Conservation (phyloP, 1,284 basidiomycete species). For the Mycena citricolor region DNA sequence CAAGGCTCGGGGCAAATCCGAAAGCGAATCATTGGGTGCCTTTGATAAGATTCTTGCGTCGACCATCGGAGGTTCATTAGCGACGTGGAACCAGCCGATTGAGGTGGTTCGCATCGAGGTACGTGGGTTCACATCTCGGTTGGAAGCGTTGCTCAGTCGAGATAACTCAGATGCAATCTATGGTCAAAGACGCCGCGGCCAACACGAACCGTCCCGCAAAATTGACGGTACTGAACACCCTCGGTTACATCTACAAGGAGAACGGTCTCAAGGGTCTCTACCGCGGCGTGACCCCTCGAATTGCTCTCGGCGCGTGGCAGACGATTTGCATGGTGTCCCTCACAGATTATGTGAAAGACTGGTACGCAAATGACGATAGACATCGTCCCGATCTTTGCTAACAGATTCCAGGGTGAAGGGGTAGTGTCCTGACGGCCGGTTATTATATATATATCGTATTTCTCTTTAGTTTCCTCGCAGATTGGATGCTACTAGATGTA, state of each 20-base stretch:
- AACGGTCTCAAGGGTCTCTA: constrained; percentile 97
- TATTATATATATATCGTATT: constrained; percentile 16
- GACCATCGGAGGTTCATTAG: constrained; percentile 92
- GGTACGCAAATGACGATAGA: constrained; percentile 51
- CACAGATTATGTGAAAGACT: constrained; percentile 90
- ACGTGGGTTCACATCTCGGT: constrained; percentile 19
- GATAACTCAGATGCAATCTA: constrained; percentile 94
- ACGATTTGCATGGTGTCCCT: constrained; percentile 98
- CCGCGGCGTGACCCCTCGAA: constrained; percentile 95
- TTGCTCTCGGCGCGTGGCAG: constrained; percentile 96
- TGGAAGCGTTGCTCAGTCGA: constrained; percentile 17
- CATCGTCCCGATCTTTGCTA: constrained; percentile 14
- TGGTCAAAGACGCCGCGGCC: constrained; percentile 77
- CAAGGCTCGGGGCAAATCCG: constrained; percentile 71
- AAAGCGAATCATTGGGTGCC: constrained; percentile 75
- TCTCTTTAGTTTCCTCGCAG: constrained; percentile 21
- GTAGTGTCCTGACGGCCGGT: constrained; percentile 26
- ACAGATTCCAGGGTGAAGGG: constrained; percentile 46
- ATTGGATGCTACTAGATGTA: constrained; percentile 31
- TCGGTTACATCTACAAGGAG: constrained; percentile 92
- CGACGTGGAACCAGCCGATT: constrained; percentile 99
- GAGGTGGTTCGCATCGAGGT: constrained; percentile 95
- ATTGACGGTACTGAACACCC: constrained; percentile 88
- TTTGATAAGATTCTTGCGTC: constrained; percentile 89
- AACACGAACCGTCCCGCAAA: constrained; percentile 83